Evolutionary conservation across 23 red algal genomes (phyloP).

Genomic region (Agarophyton chilense): DNA sequence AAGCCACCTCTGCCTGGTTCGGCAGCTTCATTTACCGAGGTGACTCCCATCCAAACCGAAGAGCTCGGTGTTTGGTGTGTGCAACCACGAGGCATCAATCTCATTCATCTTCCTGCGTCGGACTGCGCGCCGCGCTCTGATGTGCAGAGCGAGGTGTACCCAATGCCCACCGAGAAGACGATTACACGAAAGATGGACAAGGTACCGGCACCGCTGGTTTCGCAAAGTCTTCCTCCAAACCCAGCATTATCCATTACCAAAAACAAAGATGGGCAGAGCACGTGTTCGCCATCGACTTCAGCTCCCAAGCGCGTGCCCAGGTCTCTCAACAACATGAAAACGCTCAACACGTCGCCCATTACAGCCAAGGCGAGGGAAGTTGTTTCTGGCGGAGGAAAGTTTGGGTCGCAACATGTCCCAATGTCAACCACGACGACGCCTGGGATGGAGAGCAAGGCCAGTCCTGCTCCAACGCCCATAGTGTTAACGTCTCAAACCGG

Average conservation of each 20-base stretch:
- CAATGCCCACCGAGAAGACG: constrained; percentile 31
- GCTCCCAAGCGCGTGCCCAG: constrained; percentile 19
- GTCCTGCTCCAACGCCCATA: neutral
- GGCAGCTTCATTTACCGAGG: neutral
- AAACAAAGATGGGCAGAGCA: neutral
- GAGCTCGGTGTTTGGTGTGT: constrained; percentile 84
- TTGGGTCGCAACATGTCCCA: constrained; percentile 27
- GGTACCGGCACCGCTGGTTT: constrained; percentile 22
- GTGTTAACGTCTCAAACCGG: neutral
- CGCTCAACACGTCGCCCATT: neutral
- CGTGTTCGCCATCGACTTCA: constrained; percentile 8
- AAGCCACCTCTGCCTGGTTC: constrained; percentile 13
- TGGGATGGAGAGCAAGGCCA: constrained; percentile 19
- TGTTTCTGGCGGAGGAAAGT: neutral
- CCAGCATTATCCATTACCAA: neutral
- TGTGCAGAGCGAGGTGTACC: constrained; percentile 40
- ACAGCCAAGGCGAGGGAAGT: constrained; percentile 23
- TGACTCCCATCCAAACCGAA: constrained; percentile 24
- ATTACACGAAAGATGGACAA: constrained; percentile 43
- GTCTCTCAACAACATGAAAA: constrained; percentile 26
- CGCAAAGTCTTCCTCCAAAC: constrained; percentile 18
- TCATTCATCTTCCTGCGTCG: constrained; percentile 54
- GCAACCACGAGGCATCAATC: constrained; percentile 72
- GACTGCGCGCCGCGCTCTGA: constrained; percentile 44
- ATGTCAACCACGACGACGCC: neutral